A percentile compares a stretch with the other conserved stretches of the same genome.
Evolutionary conservation across 257 asterid species (phyloP).

Genomic region (Solanum megistacrolobum): DNA sequence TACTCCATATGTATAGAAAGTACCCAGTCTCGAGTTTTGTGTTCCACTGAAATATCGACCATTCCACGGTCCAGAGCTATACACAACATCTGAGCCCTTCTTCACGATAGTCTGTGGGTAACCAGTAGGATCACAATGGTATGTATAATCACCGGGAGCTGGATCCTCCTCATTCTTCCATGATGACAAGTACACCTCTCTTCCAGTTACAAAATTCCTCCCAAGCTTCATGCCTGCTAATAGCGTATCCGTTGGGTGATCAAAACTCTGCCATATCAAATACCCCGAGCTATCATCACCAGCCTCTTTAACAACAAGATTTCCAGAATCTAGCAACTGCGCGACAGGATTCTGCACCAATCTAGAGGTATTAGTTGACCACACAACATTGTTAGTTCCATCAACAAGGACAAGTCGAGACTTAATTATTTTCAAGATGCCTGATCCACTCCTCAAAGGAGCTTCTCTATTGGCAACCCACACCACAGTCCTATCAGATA

Average conservation of each 20-base stretch:
- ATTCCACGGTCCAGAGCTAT: slow-evolving; percentile 24
- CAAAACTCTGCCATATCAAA: not conserved
- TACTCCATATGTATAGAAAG: not conserved
- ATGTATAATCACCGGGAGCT: slow-evolving; percentile 18
- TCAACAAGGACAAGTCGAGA: slow-evolving; percentile 8
- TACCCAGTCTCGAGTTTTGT: not conserved
- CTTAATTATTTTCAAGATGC: slow-evolving; percentile 1
- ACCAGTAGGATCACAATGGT: slow-evolving; percentile 10
- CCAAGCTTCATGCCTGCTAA: slow-evolving; percentile 11
- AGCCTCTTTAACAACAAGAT: slow-evolving; percentile 18
- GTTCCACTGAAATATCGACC: slow-evolving; percentile 13
- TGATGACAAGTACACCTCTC: slow-evolving; percentile 13
- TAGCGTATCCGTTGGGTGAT: slow-evolving; percentile 7
- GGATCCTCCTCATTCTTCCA: slow-evolving; percentile 35
- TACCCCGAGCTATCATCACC: not conserved
- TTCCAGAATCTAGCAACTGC: slow-evolving; percentile 19
- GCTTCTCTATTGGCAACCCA: slow-evolving; percentile 15
- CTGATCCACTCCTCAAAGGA: slow-evolving; percentile 1
- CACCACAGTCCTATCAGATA: not conserved
- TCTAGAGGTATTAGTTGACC: slow-evolving; percentile 13
- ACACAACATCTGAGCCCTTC: not conserved
- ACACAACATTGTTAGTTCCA: not conserved
- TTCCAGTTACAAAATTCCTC: not conserved
- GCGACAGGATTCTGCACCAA: not conserved
- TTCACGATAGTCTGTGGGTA: slow-evolving; percentile 10